These are phyloP conservation scores for Zygosaccharomyces bisporus DNA, from an alignment of 805 yeast genomes.

Conservation along the genomic window DNA sequence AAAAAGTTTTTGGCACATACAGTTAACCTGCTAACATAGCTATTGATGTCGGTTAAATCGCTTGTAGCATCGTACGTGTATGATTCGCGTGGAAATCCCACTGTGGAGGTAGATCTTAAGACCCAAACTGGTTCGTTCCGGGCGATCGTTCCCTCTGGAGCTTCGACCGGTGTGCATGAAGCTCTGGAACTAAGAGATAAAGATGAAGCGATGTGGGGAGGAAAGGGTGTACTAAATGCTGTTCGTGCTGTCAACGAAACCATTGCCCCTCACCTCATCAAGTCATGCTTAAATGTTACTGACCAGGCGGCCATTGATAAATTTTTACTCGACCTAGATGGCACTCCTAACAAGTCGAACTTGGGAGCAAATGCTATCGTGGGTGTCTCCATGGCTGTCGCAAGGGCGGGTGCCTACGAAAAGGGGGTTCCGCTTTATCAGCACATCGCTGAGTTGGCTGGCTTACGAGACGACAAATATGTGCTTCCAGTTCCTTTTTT, in stretches of 20 bases:
- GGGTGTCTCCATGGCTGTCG: constrained; percentile 88
- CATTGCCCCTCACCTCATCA: constrained; percentile 82
- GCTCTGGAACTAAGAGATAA: constrained; percentile 93
- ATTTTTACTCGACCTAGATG: constrained; percentile 75
- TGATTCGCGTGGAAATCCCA: constrained; percentile 97
- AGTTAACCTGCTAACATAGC: too few species aligned
- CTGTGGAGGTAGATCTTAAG: constrained; percentile 88
- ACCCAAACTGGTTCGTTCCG: constrained; percentile 85
- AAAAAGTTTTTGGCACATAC: too few species aligned
- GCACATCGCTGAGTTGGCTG: constrained; percentile 69
- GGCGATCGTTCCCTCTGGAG: constrained; percentile 94
- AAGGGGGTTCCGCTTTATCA: constrained; percentile 79
- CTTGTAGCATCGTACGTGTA: too few species aligned
- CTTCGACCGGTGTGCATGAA: constrained; percentile 93
- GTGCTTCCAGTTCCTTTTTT: constrained; percentile 95
- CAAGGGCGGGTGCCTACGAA: constrained; percentile 92
- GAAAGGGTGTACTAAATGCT: constrained; percentile 92
- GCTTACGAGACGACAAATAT: constrained; percentile 59
- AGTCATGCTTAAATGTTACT: constrained; percentile 66
- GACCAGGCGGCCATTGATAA: constrained; percentile 78
- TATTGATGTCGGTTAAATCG: too few species aligned
- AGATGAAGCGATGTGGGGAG: constrained; percentile 88
- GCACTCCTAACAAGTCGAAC: constrained; percentile 88
- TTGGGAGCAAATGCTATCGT: constrained; percentile 92
- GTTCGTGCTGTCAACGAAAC: constrained; percentile 83